Conservation (phyloP, 305 asterid species). For the Stenogyne calaminthoides region DNA sequence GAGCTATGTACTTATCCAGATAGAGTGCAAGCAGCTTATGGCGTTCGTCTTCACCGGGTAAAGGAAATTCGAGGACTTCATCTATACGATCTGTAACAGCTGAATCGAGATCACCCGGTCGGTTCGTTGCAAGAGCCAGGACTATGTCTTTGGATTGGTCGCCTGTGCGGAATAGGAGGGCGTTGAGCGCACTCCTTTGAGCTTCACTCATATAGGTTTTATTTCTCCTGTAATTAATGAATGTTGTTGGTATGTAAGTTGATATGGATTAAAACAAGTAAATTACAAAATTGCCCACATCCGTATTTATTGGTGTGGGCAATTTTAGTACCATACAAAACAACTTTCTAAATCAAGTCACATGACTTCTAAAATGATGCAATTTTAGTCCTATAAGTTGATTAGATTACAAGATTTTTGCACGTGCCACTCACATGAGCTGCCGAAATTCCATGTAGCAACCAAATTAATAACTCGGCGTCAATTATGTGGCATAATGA, state of each 20-base stretch:
- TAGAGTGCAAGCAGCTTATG: slow-evolving; percentile 76
- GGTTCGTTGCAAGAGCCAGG: slow-evolving; percentile 91
- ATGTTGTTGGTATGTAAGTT: background rate
- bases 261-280: too few relatives aligned
- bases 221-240: slow-evolving; percentile 63
- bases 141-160: slow-evolving; percentile 96
- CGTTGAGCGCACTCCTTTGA: slow-evolving; percentile 98
- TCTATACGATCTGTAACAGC: slow-evolving; percentile 95
- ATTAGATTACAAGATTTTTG: too few relatives aligned
- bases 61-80: slow-evolving; percentile 90
- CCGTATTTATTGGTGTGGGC: too few relatives aligned
- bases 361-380: too few relatives aligned
- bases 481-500: too few relatives aligned
- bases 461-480: too few relatives aligned
- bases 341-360: too few relatives aligned
- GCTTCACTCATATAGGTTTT: slow-evolving; percentile 99
- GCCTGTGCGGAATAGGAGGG: slow-evolving; percentile 87
- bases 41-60: slow-evolving; percentile 95
- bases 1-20: slow-evolving; percentile 78
- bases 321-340: too few relatives aligned
- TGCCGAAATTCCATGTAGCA: too few relatives aligned
- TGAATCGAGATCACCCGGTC: slow-evolving; percentile 95
- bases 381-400: too few relatives aligned
- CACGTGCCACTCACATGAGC: too few relatives aligned
- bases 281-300: too few relatives aligned